Conservation (phyloP, 495 filamentous ascomycete species). For the Podospora anserina region DNA sequence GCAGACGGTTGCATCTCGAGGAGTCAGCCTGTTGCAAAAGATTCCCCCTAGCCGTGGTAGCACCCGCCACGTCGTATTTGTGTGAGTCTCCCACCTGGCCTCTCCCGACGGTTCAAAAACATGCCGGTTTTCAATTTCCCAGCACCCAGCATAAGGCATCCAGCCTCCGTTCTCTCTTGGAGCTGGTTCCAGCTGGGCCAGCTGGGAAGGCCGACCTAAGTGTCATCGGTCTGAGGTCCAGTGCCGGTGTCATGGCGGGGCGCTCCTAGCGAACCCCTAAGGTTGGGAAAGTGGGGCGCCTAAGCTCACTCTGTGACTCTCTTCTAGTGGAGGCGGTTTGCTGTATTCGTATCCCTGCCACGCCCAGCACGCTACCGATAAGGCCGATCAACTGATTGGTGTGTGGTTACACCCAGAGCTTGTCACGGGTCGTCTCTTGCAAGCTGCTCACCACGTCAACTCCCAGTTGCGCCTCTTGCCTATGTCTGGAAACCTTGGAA, state of each 20-base stretch:
- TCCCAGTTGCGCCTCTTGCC: background rate
- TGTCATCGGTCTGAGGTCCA: background rate
- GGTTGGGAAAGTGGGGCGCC: background rate
- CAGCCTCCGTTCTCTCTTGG: background rate
- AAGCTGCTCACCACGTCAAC: background rate
- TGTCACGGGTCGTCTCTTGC: conserved; percentile 30
- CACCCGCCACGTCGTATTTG: too few relatives aligned
- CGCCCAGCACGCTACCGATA: conserved; percentile 24
- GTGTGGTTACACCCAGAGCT: conserved; percentile 17
- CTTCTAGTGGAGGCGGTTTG: too few relatives aligned
- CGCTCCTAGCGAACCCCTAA: conserved; percentile 9
- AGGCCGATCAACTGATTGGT: conserved; percentile 35
- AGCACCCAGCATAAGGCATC: background rate
- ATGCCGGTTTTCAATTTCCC: background rate
- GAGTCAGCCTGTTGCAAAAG: background rate
- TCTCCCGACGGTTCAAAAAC: background rate
- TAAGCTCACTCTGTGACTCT: too few relatives aligned
- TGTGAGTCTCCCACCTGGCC: too few relatives aligned
- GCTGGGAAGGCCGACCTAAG: background rate
- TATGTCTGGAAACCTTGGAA: background rate
- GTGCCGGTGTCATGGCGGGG: conserved; percentile 7
- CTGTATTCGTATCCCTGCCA: conserved; percentile 1
- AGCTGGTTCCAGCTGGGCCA: background rate
- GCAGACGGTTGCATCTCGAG: conserved; percentile 8
- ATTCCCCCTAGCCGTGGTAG: background rate